phyloP scores from a whole-genome alignment of 129 eudicot genomes.

The Artemisia tridentata region DNA sequence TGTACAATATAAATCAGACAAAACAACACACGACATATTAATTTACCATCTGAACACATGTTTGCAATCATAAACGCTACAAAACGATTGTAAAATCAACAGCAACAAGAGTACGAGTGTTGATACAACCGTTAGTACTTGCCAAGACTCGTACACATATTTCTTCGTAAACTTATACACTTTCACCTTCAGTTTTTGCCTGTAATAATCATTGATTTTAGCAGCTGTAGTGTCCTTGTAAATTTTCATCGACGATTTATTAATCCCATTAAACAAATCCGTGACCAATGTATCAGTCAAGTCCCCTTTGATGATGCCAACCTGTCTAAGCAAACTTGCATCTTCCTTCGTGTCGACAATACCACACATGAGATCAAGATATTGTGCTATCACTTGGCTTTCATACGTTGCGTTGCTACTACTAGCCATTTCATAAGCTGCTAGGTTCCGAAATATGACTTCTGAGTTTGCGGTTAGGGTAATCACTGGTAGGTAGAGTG shows the following conservation, averaged over 20 bases:
- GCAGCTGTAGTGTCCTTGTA: slow-evolving; percentile 11
- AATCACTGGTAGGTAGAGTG: slow-evolving; percentile 12
- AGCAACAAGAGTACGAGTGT: slow-evolving; percentile 9
- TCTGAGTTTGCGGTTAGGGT: slow-evolving; percentile 24
- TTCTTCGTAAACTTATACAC: slow-evolving; percentile 7
- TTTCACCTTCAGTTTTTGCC: slow-evolving; percentile 8
- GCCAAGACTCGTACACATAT: slow-evolving; percentile 25
- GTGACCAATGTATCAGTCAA: slow-evolving; percentile 15
- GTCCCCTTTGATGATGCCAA: slow-evolving; percentile 20
- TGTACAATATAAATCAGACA: too few relatives aligned
- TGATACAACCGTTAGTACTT: slow-evolving; percentile 15
- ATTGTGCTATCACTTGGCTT: too few relatives aligned
- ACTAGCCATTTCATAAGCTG: too few relatives aligned
- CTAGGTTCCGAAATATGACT: slow-evolving; percentile 23
- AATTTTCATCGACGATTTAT: slow-evolving; percentile 17
- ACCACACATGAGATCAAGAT: slow-evolving; percentile 9
- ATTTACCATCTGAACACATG: background rate
- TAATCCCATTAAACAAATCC: slow-evolving; percentile 26
- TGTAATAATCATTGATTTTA: background rate
- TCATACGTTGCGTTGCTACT: too few relatives aligned
- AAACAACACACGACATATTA: background rate
- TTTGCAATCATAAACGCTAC: slow-evolving; percentile 13
- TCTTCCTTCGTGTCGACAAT: slow-evolving; percentile 26
- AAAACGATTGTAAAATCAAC: slow-evolving; percentile 19
- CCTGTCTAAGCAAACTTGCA: slow-evolving; percentile 16